Percentiles rank a stretch among this genome's conserved stretches.
These are phyloP conservation scores for Tylopilus sp. DNA, from an alignment of 768 basidiomycete species.

Conservation along the genomic window DNA sequence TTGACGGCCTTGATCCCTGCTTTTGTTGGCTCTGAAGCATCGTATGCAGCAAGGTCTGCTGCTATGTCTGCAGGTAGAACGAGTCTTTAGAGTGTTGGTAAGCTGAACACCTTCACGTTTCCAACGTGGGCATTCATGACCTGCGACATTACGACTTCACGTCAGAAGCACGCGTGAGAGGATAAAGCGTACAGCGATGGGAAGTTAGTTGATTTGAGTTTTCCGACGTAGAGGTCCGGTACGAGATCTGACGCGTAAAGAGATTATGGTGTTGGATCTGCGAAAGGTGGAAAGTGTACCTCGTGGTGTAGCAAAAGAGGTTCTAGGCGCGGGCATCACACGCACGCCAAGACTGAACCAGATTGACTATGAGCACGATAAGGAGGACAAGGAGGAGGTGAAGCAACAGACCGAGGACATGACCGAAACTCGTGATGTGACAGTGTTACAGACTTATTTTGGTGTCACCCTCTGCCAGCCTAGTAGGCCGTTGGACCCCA, in stretches of 20 bases:
- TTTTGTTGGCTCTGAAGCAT: too few relatives aligned
- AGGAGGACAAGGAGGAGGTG: conserved; percentile 2
- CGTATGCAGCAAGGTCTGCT: too few relatives aligned
- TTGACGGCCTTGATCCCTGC: too few relatives aligned
- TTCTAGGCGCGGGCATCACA: conserved; percentile 55
- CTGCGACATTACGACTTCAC: conserved; percentile 37
- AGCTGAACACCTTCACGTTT: too few relatives aligned
- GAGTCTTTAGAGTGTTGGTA: conserved; percentile 68
- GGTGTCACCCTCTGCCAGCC: conserved; percentile 35
- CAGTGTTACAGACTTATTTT: too few relatives aligned
- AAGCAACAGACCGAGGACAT: too few relatives aligned
- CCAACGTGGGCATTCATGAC: conserved; percentile 89
- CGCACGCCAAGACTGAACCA: conserved; percentile 37
- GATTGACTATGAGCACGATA: conserved; percentile 9
- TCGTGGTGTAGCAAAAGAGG: conserved; percentile 60
- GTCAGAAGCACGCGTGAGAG: neutral
- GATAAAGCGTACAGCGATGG: conserved; percentile 52
- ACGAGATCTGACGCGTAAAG: too few relatives aligned
- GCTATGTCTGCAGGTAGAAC: conserved; percentile 68
- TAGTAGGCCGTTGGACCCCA: too few relatives aligned
- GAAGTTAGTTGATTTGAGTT: conserved; percentile 84
- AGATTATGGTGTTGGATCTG: conserved; percentile 43
- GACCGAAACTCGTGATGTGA: too few relatives aligned
- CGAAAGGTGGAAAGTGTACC: conserved; percentile 42
- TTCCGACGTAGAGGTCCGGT: conserved; percentile 87